phyloP scores from a whole-genome alignment of 306 rosid species.

The Canavalia gladiata region DNA sequence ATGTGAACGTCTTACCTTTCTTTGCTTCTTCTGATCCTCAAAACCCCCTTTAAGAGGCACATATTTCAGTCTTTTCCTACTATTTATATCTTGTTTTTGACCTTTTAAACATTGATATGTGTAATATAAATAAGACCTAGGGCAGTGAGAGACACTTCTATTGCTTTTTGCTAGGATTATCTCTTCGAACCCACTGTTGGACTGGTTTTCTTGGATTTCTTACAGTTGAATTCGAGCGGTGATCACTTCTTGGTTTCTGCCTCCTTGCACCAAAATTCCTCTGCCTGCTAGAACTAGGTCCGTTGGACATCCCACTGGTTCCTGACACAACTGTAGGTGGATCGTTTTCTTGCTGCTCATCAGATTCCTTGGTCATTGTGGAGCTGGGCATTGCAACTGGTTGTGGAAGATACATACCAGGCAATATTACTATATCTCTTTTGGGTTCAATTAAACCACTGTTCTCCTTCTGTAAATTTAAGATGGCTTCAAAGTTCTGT shows the following conservation, averaged over 20 bases:
- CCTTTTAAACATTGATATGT: not conserved
- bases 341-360: constrained; percentile 54
- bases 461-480: constrained; percentile 73
- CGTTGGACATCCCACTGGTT: constrained; percentile 38
- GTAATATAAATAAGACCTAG: constrained; percentile 7
- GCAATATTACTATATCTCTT: constrained; percentile 58
- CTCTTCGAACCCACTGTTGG: constrained; percentile 73
- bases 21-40: constrained; percentile 21
- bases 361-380: constrained; percentile 45
- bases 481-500: constrained; percentile 67
- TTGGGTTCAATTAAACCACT: constrained; percentile 76
- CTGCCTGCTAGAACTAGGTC: constrained; percentile 53
- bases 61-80: constrained; percentile 27
- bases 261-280: constrained; percentile 48
- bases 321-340: constrained; percentile 37
- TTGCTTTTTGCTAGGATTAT: constrained; percentile 51
- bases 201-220: constrained; percentile 62
- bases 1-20: constrained; percentile 24
- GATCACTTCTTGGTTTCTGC: constrained; percentile 44
- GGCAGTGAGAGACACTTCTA: constrained; percentile 27
- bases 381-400: constrained; percentile 45
- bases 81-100: constrained; percentile 32
- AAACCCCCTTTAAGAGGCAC: not conserved
- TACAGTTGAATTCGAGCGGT: constrained; percentile 42
- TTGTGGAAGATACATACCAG: constrained; percentile 79